Base-by-base conservation (phyloP, 208 protist species). In the Leishmania arabica region DNA sequence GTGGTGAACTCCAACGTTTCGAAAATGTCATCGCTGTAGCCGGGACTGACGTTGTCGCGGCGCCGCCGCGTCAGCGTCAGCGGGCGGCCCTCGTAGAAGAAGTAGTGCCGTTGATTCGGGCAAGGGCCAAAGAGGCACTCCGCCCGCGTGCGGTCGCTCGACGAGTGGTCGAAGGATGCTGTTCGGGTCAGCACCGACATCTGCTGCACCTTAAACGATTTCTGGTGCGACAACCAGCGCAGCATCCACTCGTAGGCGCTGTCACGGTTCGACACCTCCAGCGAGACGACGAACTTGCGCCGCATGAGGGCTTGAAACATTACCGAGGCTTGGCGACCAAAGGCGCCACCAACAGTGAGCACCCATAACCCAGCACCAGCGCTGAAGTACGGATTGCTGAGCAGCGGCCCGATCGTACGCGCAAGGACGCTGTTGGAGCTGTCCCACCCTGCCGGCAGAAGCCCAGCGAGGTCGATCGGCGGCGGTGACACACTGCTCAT, bases 331-430 rank as follows among this genome's bases (percentile, higher is more conserved):
- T 91, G 81, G 21, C 92, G 77, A 27, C 85, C 89, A 24, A 94
- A 70, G 54, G 87, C 89, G 19, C 89, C 91, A 19, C 86, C 93
- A n/a, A 96, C 89, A 6, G 91, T 95, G 42, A 98, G 80, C 40
- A 96, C 86, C 86, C 95, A 98, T 45, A 98, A 85, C 34, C 95
- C 95, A 17, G 93, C 90, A 69, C 95, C 95, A 21, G 93, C 95
- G 80, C 90, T 93, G 87, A 98, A 98, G 83, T 94, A 97, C 17
- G 93, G 95, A 69, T 98, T 98, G 79, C 84, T 88, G 78, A 94
- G 79, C 62, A 96, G 64, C 34, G 82, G 84, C 2, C 85, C 79
- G 4, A 86, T 58, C 0, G 88, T 90, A 42, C 87, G 85, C 11
- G 84, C 81, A 68, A 94, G 37, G 56, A 86, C 58, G 34, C 90